Conservation (phyloP, 2,329 filamentous ascomycete genomes). For the Coniochaeta hoffmannii region DNA sequence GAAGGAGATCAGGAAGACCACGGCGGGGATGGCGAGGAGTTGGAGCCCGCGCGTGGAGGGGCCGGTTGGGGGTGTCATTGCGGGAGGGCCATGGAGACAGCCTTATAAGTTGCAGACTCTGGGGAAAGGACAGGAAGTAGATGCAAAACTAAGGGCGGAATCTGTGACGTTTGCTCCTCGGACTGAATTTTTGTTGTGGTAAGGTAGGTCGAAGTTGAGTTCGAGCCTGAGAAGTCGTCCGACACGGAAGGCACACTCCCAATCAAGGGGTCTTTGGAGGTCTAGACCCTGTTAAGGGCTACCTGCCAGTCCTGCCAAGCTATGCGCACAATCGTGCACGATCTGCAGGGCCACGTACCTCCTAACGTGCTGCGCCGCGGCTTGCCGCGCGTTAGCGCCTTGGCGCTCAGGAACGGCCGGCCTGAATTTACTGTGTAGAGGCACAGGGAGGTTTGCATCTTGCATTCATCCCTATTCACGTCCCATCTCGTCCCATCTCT, state of each 20-base stretch:
- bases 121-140: background rate
- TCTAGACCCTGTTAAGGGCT: background rate
- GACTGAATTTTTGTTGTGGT: background rate
- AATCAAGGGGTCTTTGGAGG: background rate
- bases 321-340: background rate
- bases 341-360: no score
- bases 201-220: background rate
- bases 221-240: background rate
- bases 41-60: slow-evolving; percentile 37
- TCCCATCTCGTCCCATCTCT: background rate
- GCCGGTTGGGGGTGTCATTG: slow-evolving; percentile 20
- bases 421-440: background rate
- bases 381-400: background rate
- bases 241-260: background rate
- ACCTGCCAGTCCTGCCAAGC: background rate
- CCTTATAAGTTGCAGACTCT: no score
- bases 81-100: background rate
- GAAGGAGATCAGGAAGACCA: slow-evolving; percentile 59
- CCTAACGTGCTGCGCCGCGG: background rate
- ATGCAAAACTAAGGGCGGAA: background rate
- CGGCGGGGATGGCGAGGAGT: slow-evolving; percentile 59
- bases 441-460: background rate
- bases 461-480: background rate
- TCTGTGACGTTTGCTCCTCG: background rate
- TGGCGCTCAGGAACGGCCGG: background rate